Percentiles rank a stretch among this genome's conserved stretches.
These are phyloP conservation scores for Rubia balearica DNA, from an alignment of 305 asterid genomes.

Conservation along the genomic window DNA sequence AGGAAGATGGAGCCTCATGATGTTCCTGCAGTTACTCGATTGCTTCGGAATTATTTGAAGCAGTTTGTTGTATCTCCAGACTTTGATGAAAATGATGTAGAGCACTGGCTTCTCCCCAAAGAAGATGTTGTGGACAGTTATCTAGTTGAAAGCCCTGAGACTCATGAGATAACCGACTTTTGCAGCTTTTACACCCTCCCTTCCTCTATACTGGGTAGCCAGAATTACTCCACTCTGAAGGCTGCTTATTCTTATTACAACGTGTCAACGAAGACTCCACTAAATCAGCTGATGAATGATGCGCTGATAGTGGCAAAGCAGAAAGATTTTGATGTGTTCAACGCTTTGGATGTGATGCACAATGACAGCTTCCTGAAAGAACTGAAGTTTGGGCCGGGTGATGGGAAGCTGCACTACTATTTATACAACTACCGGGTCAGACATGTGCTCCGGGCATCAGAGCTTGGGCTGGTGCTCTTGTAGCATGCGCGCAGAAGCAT, in stretches of 20 bases:
- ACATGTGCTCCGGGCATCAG: slow-evolving; percentile 14
- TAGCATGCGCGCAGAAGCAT: neutral
- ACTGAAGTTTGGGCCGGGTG: slow-evolving; percentile 26
- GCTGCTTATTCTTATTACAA: slow-evolving; percentile 29
- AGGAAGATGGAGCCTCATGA: slow-evolving; percentile 26
- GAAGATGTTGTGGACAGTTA: slow-evolving; percentile 23
- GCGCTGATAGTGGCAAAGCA: slow-evolving; percentile 25
- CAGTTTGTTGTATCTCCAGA: slow-evolving; percentile 25
- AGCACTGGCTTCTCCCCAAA: slow-evolving; percentile 27
- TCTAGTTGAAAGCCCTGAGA: slow-evolving; percentile 26
- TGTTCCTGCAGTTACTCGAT: slow-evolving; percentile 25
- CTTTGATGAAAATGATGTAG: slow-evolving; percentile 25
- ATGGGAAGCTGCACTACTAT: slow-evolving; percentile 26
- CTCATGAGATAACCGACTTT: slow-evolving; percentile 25
- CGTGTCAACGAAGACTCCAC: slow-evolving; percentile 22
- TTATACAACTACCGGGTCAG: slow-evolving; percentile 21
- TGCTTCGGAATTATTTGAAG: slow-evolving; percentile 18
- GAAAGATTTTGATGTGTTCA: slow-evolving; percentile 25
- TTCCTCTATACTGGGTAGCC: slow-evolving; percentile 24
- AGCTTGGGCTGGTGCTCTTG: slow-evolving; percentile 25
- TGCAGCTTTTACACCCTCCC: slow-evolving; percentile 27
- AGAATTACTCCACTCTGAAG: slow-evolving; percentile 16
- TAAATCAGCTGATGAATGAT: slow-evolving; percentile 24
- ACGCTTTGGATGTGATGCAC: slow-evolving; percentile 24
- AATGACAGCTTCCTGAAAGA: slow-evolving; percentile 24